These are phyloP conservation scores for Xylariaceae sp. DNA, from an alignment of 2,329 filamentous ascomycete species.

Conservation along the genomic window DNA sequence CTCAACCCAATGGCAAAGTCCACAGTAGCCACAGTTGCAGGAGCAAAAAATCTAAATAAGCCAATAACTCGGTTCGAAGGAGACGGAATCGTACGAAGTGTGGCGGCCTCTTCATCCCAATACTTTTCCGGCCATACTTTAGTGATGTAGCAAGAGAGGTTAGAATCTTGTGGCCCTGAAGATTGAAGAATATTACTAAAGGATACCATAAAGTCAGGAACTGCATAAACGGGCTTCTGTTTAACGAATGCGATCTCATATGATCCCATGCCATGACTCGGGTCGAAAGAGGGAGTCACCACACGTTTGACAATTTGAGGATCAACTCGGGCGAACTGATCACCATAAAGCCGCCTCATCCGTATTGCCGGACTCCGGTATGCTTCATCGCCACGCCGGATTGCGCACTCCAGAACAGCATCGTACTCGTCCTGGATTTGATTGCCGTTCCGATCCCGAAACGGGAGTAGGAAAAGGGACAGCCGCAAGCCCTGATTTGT, in stretches of 20 bases:
- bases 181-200: constrained; percentile 3
- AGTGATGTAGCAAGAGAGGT: neutral
- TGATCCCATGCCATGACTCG: neutral
- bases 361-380: constrained; percentile 22
- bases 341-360: constrained; percentile 22
- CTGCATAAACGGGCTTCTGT: constrained; percentile 14
- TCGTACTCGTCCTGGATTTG: constrained; percentile 16
- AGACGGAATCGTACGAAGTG: constrained; percentile 5
- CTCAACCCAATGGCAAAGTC: constrained; percentile 19
- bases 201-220: constrained; percentile 17
- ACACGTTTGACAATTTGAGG: constrained; percentile 2
- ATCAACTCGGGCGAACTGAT: constrained; percentile 24
- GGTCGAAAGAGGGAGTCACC: constrained; percentile 14
- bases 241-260: constrained; percentile 21
- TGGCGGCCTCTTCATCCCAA: constrained; percentile 19
- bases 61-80: constrained; percentile 10
- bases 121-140: constrained; percentile 19
- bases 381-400: constrained; percentile 5
- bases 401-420: constrained; percentile 17
- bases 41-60: constrained; percentile 19
- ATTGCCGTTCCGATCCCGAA: neutral
- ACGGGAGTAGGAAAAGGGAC: constrained; percentile 11
- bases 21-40: neutral
- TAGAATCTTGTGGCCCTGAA: neutral
- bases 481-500: constrained; percentile 22